Evolutionary conservation across 176 grass and related monocot genomes (phyloP).

Genomic region (Oryza brachyantha): DNA sequence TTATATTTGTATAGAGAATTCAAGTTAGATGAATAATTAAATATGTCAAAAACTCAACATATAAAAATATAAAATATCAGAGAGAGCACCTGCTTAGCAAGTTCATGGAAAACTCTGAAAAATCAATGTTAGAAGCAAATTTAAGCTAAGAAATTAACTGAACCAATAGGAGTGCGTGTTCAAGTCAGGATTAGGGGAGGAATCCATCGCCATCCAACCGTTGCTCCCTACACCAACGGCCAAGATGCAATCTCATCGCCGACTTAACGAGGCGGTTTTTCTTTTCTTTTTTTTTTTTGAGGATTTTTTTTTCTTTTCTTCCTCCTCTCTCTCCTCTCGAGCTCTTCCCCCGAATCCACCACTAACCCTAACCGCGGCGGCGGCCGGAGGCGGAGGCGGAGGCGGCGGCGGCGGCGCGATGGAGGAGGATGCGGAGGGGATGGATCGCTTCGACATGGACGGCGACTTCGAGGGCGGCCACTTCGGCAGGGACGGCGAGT

Average conservation of each 20-base stretch:
- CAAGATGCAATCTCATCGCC: neutral
- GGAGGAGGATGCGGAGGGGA: slow-evolving; percentile 66
- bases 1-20: too few relatives aligned
- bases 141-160: neutral
- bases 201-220: neutral
- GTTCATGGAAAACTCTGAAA: too few relatives aligned
- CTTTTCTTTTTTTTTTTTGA: too few relatives aligned
- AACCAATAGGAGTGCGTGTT: neutral
- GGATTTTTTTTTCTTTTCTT: neutral
- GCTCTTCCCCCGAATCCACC: neutral
- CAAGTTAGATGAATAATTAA: too few relatives aligned
- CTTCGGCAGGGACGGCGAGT: slow-evolving; percentile 74
- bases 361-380: neutral
- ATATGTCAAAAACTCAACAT: too few relatives aligned
- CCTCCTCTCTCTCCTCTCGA: neutral
- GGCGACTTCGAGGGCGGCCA: slow-evolving; percentile 65
- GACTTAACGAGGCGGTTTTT: neutral
- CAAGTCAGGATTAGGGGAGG: too few relatives aligned
- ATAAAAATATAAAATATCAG: too few relatives aligned
- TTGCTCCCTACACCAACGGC: neutral
- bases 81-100: too few relatives aligned
- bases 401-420: slow-evolving; percentile 11
- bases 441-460: slow-evolving; percentile 74
- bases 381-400: neutral
- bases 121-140: too few relatives aligned